Evolutionary conservation across 805 yeast species (phyloP).

Genomic region (Metschnikowia henanensis): DNA sequence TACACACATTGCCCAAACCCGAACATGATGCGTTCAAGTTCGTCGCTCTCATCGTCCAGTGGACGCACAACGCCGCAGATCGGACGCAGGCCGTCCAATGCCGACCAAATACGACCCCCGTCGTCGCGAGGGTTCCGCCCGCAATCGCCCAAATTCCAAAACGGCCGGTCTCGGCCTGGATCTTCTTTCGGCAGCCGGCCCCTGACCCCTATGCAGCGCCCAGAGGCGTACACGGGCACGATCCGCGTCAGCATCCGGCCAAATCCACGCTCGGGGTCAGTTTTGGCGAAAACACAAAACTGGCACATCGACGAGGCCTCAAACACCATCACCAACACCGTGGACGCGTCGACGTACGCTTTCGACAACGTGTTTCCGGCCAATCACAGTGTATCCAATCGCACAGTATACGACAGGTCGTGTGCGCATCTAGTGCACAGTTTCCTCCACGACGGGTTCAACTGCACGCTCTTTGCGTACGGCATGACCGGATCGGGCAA

Average conservation of each 20-base stretch:
- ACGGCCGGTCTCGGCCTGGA: slow-evolving; percentile 31
- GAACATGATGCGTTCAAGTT: slow-evolving; percentile 17
- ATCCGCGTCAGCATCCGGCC: slow-evolving; percentile 80
- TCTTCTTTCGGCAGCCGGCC: slow-evolving; percentile 41
- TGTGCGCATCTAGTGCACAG: slow-evolving; percentile 54
- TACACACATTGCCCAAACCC: too few relatives aligned
- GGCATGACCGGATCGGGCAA: slow-evolving; percentile 96
- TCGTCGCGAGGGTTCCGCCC: slow-evolving; percentile 31
- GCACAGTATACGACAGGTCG: slow-evolving; percentile 56
- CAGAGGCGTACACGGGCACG: slow-evolving; percentile 60
- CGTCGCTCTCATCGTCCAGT: slow-evolving; percentile 17
- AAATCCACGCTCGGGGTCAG: slow-evolving; percentile 47
- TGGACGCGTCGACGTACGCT: slow-evolving; percentile 58
- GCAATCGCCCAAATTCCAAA: slow-evolving; percentile 28
- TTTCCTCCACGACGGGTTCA: slow-evolving; percentile 67
- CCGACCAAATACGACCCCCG: slow-evolving; percentile 31
- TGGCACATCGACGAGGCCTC: slow-evolving; percentile 47
- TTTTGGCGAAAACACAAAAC: slow-evolving; percentile 22
- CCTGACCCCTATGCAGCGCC: slow-evolving; percentile 33
- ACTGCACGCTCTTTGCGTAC: slow-evolving; percentile 89
- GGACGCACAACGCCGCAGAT: slow-evolving; percentile 18
- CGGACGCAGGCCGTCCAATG: slow-evolving; percentile 8
- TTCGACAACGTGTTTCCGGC: slow-evolving; percentile 82
- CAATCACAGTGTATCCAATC: slow-evolving; percentile 42
- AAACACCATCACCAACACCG: slow-evolving; percentile 46